Conservation (phyloP, 2,329 filamentous ascomycete genomes). For the Calonectria pteridis region DNA sequence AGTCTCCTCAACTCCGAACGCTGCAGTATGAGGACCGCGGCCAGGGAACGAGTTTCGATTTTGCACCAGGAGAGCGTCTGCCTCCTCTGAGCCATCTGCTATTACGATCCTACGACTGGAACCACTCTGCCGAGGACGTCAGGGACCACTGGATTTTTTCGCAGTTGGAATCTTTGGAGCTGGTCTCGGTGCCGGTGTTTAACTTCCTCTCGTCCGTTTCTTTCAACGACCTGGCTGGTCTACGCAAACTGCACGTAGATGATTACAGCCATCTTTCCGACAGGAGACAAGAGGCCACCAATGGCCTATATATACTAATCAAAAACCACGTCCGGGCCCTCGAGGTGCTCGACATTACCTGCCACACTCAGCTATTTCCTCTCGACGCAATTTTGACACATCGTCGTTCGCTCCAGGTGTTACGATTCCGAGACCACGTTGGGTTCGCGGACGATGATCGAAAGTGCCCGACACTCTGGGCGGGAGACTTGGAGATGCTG, state of each 20-base stretch:
- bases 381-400: conserved; percentile 56
- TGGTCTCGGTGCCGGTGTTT: conserved; percentile 59
- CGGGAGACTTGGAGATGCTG: conserved; percentile 50
- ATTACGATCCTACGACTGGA: conserved; percentile 64
- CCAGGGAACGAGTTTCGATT: conserved; percentile 59
- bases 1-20: conserved; percentile 50
- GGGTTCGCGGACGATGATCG: conserved; percentile 59
- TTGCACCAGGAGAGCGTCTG: conserved; percentile 54
- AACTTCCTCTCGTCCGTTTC: conserved; percentile 59
- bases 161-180: conserved; percentile 53
- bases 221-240: conserved; percentile 50
- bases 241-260: conserved; percentile 57
- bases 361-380: conserved; percentile 56
- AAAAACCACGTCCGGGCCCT: conserved; percentile 53
- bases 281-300: conserved; percentile 54
- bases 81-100: conserved; percentile 57
- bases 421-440: conserved; percentile 60
- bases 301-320: conserved; percentile 54
- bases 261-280: conserved; percentile 58
- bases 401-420: conserved; percentile 49
- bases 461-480: conserved; percentile 56
- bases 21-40: conserved; percentile 60
- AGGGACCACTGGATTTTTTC: conserved; percentile 61
- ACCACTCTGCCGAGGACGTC: conserved; percentile 55
- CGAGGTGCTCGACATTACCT: conserved; percentile 55